Base-by-base conservation (phyloP, 192 early-diverging fungal genomes). In the Backusella luteola region DNA sequence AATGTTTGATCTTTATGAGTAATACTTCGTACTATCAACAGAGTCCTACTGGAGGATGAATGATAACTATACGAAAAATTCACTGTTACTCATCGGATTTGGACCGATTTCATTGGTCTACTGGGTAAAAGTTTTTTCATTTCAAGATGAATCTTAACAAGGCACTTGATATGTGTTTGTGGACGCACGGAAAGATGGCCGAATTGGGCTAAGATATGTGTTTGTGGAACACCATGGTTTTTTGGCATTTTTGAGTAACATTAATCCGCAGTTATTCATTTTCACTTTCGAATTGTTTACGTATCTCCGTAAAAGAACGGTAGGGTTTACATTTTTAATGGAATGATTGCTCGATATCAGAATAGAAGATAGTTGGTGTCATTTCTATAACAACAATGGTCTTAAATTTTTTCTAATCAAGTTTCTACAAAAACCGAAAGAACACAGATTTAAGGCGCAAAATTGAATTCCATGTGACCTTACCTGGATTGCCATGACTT, bases 71-170 rank as follows among this genome's bases (percentile, higher is more conserved):
- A 23, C 21, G 56, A 63, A 29, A 63, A 63, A 11, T 12, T 3
- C 3, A 26, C 26, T 23, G 56, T 63, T 63, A 63, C 56, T 63
- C 56, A 29, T 63, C 11, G 23, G 56, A 15, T 63, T 63, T 63
- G 29, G 11, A 5, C 56, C n/a, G 9, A 29, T 63, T 12, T 63
- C 29, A 63, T 63, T 63, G 56, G 56, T 1, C 4, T 29, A 0
- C 56, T 23, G 56, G 56, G 56, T 63, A 63, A 63, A 59, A 59
- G 53, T 59, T 59, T 59, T 53, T 59, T 59, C 53, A 59, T 23
- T 12, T 12, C 1, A 23, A 59, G 53, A 12, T 56, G 7, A 2
- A 56, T 12, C 11, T 59, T 23, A 52, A 52, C 19, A 52, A 52
- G n/a, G 4, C 19, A 52, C 7, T 52, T 52, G 42, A 44, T 44